phyloP scores from a whole-genome alignment of 164 flowering plant species.

The Vitis vinifera region DNA sequence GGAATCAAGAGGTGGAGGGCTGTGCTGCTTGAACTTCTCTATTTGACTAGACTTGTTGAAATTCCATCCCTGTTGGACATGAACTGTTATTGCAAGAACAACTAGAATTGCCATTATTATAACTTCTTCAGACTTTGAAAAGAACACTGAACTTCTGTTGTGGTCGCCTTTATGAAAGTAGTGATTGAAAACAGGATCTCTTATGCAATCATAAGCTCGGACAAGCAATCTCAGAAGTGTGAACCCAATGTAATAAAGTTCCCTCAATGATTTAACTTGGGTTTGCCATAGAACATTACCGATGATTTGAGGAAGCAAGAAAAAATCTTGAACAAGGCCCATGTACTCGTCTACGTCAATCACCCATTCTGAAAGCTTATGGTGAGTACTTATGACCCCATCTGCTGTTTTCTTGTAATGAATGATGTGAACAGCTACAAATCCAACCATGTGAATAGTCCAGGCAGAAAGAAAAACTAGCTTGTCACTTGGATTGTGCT shows the following conservation, averaged over 20 bases:
- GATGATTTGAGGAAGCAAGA: conserved; percentile 21
- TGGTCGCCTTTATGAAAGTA: neutral
- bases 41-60: neutral
- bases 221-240: neutral
- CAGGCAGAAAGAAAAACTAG: neutral
- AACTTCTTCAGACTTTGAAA: neutral
- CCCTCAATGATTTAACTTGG: conserved; percentile 3
- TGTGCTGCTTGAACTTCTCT: neutral
- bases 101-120: neutral
- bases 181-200: conserved; percentile 7
- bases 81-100: conserved; percentile 4
- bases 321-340: conserved; percentile 11
- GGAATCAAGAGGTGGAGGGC: conserved; percentile 31
- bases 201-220: conserved; percentile 1
- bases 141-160: neutral
- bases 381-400: neutral
- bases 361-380: neutral
- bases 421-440: neutral
- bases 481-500: neutral
- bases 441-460: neutral
- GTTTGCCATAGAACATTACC: neutral
- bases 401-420: neutral
- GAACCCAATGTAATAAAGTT: conserved; percentile 12
- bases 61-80: conserved; percentile 7
- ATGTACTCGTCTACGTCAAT: neutral